Evolutionary conservation across 2,329 filamentous ascomycete genomes (phyloP).

Genomic region (Hymenoscyphus fraxineus): DNA sequence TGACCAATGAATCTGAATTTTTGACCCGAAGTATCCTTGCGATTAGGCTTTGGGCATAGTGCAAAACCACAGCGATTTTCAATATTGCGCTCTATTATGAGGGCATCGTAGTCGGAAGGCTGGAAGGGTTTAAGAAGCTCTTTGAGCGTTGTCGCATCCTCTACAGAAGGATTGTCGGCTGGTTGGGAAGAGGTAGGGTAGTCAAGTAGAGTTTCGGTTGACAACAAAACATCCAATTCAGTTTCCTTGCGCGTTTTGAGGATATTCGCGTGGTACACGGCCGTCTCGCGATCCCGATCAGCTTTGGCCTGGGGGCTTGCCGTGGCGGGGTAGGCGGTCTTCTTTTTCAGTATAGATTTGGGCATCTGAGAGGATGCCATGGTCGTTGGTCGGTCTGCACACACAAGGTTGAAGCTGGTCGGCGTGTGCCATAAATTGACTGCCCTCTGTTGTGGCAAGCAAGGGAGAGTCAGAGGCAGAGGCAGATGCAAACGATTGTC

Average conservation of each 20-base stretch:
- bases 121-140: conserved; percentile 69
- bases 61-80: conserved; percentile 78
- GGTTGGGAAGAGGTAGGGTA: conserved; percentile 43
- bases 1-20: conserved; percentile 63
- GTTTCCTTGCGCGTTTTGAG: conserved; percentile 79
- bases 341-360: conserved; percentile 61
- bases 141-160: conserved; percentile 65
- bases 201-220: conserved; percentile 57
- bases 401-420: not conserved
- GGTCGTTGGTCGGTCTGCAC: conserved; percentile 5
- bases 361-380: conserved; percentile 34
- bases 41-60: conserved; percentile 66
- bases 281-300: conserved; percentile 55
- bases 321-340: conserved; percentile 40
- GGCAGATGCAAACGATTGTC: not conserved
- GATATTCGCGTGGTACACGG: conserved; percentile 75
- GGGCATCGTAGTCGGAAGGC: conserved; percentile 81
- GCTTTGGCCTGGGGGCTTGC: conserved; percentile 38
- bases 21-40: conserved; percentile 52
- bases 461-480: not conserved
- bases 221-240: conserved; percentile 68
- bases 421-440: not conserved
- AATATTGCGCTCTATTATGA: conserved; percentile 85
- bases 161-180: conserved; percentile 48
- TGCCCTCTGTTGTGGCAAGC: not conserved